phyloP scores from a whole-genome alignment of 768 basidiomycete species.

The Suillus spraguei region DNA sequence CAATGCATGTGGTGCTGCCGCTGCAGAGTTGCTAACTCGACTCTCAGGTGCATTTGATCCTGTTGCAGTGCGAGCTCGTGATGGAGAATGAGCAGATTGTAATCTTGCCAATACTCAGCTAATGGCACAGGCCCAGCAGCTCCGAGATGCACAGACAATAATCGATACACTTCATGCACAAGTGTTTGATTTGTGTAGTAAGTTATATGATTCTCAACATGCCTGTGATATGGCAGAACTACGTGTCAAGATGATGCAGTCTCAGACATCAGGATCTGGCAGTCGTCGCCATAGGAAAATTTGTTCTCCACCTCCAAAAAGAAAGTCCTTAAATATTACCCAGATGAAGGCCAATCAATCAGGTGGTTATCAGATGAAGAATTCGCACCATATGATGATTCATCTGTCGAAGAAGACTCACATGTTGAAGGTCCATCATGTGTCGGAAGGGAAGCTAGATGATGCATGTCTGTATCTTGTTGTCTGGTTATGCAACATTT shows the following conservation, averaged over 20 bases:
- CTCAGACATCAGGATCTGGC: background rate
- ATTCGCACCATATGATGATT: background rate
- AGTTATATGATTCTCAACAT: background rate
- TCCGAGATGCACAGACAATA: conserved; percentile 22
- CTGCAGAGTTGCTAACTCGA: conserved; percentile 22
- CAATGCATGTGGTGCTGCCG: conserved; percentile 13
- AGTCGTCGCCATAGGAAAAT: background rate
- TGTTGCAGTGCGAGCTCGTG: conserved; percentile 19
- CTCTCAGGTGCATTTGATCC: conserved; percentile 32
- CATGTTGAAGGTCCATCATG: background rate
- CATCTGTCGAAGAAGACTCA: background rate
- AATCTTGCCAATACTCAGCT: conserved; percentile 22
- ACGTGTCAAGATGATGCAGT: background rate
- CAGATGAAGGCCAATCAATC: too few relatives aligned
- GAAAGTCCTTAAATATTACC: background rate
- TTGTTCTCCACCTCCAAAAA: background rate
- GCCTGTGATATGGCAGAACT: background rate
- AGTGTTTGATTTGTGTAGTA: background rate
- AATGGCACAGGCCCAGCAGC: conserved; percentile 17
- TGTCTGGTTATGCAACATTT: too few relatives aligned
- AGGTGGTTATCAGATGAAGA: background rate
- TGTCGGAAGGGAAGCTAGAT: background rate
- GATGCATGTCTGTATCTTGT: background rate
- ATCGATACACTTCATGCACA: conserved; percentile 23
- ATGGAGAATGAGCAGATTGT: conserved; percentile 24